Percentiles rank a stretch among this genome's conserved stretches.
Evolutionary conservation across 768 basidiomycete genomes (phyloP).

Genomic region (Lactifluus pinguis): DNA sequence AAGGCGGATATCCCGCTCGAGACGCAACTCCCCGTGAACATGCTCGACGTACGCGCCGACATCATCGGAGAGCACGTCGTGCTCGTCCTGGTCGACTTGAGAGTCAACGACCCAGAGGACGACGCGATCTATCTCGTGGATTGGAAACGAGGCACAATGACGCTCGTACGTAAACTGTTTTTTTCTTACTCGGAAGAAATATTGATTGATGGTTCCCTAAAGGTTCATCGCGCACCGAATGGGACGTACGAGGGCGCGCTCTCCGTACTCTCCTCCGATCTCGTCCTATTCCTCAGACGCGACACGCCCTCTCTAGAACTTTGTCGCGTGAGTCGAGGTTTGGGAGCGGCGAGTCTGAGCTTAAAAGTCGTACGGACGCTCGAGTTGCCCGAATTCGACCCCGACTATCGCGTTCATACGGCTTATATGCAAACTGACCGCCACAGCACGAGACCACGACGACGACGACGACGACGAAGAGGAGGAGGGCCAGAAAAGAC

Average conservation of each 20-base stretch:
- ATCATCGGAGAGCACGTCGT: neutral
- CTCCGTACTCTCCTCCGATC: slow-evolving; percentile 3
- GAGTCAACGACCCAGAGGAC: neutral
- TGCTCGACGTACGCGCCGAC: slow-evolving; percentile 2
- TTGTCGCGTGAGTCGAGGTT: neutral
- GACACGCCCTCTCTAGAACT: neutral
- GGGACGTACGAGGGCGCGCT: slow-evolving; percentile 12
- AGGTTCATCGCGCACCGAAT: slow-evolving; percentile 12
- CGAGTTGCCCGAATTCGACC: neutral
- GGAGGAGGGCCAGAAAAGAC: neutral
- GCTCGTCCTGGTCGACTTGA: slow-evolving; percentile 5
- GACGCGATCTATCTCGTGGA: slow-evolving; percentile 1
- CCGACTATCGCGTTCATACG: slow-evolving; percentile 3
- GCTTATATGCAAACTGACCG: slow-evolving; percentile 15
- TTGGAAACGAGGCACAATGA: neutral
- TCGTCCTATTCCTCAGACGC: slow-evolving; percentile 10
- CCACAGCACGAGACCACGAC: neutral
- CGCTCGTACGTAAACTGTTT: slow-evolving; percentile 6
- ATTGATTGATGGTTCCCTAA: too few relatives aligned
- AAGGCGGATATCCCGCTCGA: neutral
- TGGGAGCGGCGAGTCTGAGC: too few relatives aligned
- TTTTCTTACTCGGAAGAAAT: neutral
- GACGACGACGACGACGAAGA: too few relatives aligned
- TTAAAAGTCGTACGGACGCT: slow-evolving; percentile 7
- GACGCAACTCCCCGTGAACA: neutral